Conservation (phyloP, 2,329 filamentous ascomycete genomes). For the Epicoccum nigrum region DNA sequence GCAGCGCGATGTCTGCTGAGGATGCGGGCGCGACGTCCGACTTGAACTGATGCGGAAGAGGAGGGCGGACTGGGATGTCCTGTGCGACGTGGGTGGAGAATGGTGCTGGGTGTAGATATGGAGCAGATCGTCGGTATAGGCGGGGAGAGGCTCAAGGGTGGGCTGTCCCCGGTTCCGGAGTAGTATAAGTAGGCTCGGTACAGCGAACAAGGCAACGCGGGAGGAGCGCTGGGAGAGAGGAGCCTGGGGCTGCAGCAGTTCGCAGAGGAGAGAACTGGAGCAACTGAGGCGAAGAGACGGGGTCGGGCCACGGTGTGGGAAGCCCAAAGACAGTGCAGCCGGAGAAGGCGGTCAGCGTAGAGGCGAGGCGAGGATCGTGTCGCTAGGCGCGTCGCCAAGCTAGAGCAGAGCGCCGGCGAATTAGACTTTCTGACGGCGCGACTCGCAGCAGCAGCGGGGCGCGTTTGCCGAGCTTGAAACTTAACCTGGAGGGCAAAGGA, state of each 20-base stretch:
- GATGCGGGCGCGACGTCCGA: slow-evolving; percentile 8
- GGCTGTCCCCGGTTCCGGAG: slow-evolving; percentile 23
- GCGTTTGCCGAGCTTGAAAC: slow-evolving; percentile 24
- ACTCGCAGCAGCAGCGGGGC: slow-evolving; percentile 22
- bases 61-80: slow-evolving; percentile 21
- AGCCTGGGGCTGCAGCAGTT: slow-evolving; percentile 17
- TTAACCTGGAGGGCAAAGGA: slow-evolving; percentile 28
- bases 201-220: slow-evolving; percentile 9
- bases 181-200: slow-evolving; percentile 6
- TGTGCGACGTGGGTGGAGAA: slow-evolving; percentile 20
- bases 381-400: slow-evolving; percentile 32
- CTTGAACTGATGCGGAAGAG: slow-evolving; percentile 12
- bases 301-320: slow-evolving; percentile 23
- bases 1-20: slow-evolving; percentile 5
- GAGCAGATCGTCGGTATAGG: slow-evolving; percentile 33
- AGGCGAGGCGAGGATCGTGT: slow-evolving; percentile 23
- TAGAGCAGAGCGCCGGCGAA: slow-evolving; percentile 32
- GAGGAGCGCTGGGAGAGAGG: slow-evolving; percentile 7
- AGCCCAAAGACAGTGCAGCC: slow-evolving; percentile 25
- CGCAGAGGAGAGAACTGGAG: slow-evolving; percentile 16
- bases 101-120: slow-evolving; percentile 28
- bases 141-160: slow-evolving; percentile 34
- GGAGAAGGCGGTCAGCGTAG: slow-evolving; percentile 38
- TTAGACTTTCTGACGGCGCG: slow-evolving; percentile 27
- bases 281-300: slow-evolving; percentile 25